Base-by-base conservation (phyloP, 805 yeast genomes). In the Nakazawaea peltata region DNA sequence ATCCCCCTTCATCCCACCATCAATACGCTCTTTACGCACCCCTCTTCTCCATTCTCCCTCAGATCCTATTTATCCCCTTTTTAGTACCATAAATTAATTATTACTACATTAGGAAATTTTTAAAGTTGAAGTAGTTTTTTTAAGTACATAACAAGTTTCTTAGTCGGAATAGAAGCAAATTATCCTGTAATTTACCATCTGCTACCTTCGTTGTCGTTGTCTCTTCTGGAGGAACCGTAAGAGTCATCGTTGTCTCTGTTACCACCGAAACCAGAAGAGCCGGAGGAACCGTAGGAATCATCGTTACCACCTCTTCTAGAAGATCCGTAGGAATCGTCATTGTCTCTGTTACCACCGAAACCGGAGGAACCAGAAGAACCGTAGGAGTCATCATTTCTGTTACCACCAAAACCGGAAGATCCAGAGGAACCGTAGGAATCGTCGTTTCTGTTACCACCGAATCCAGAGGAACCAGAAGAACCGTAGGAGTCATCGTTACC, bases 261-360 rank as follows among this genome's bases (percentile, higher is more conserved):
- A 41, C 45, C 41, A 28, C 34, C 43, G 16, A 28, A 23, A 16
- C 31, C 33, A 11, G 43, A 37, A 13, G 46, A 37, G 21, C 60
- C 63, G 40, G 55, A 57, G 26, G 48, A 43, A 28, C 48, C 46
- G 40, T 47, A 39, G 41, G 42, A 41, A 25, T n/a, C 27, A 25
- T 7, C 27, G n/a, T 6, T 9, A 8, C 48, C 51, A 32, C 37
- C 27, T 25, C 27, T 25, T 5, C 27, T 13, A 31, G 28, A 44
- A 26, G 50, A 43, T 16, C 58, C 57, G 30, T 51, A 53, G 8
- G 57, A 48, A 40, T 52, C 48, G 32, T 48, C 39, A 37, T 42
- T 49, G 38, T 41, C 40, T 40, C 52, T 51, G 46, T 39, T 44
- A 43, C 41, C 40, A 31, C 42, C 42, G 29, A 44, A 42, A 34